phyloP scores from a whole-genome alignment of 2,329 filamentous ascomycete genomes.

The Alternaria triticina region DNA sequence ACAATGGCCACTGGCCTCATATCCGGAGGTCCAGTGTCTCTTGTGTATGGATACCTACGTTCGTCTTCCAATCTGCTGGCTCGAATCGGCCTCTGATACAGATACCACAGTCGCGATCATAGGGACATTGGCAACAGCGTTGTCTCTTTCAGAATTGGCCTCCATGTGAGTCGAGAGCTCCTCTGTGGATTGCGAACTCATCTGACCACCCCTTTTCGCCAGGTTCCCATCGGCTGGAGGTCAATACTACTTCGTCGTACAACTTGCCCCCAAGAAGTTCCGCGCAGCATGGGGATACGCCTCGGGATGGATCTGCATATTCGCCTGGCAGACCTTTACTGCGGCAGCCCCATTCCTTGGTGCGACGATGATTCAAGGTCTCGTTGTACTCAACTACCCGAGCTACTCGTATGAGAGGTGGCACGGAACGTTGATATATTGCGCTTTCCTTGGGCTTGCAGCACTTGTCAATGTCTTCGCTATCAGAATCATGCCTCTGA shows the following conservation, averaged over 20 bases:
- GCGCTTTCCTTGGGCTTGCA: constrained; percentile 52
- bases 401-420: constrained; percentile 49
- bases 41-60: constrained; percentile 11
- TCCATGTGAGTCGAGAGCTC: constrained; percentile 2
- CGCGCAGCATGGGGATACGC: not conserved
- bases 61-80: not conserved
- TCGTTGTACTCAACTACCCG: constrained; percentile 43
- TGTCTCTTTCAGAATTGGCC: constrained; percentile 6
- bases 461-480: constrained; percentile 53
- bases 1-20: constrained; percentile 12
- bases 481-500: constrained; percentile 47
- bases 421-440: constrained; percentile 49
- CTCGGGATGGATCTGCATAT: constrained; percentile 28
- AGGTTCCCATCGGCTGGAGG: constrained; percentile 12
- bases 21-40: constrained; percentile 8
- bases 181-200: not conserved
- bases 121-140: constrained; percentile 5
- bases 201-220: not conserved
- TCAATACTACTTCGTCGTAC: constrained; percentile 10
- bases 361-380: constrained; percentile 28
- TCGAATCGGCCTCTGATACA: not conserved
- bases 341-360: constrained; percentile 30
- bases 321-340: constrained; percentile 47
- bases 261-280: constrained; percentile 2
- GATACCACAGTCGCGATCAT: not conserved